Base-by-base conservation (phyloP, 164 flowering plant genomes). In the Kalanchoe fedtschenkoi region DNA sequence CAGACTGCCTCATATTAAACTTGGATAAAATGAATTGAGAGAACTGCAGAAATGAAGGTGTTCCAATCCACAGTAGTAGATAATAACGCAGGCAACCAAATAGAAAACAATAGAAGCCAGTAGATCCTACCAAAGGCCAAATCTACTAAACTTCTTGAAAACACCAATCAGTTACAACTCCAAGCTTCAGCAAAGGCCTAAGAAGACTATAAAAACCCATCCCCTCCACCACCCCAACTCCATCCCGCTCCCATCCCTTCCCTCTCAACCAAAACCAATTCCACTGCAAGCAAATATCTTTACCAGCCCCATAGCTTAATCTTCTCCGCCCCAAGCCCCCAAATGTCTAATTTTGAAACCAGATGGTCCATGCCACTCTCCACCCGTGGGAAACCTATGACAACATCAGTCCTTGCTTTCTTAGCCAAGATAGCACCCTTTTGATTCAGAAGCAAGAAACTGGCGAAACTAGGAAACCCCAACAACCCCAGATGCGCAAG, bases 1-100 rank as follows among this genome's bases (percentile, higher is more conserved):
- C 62, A 55, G 87, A 78, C 19, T 82, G 81, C 79, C 87, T 88
- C 95, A 85, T 88, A 61, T 69, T 62, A 56, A 56, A 47, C 54
- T 22, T 14, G 17, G 17, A 42, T 19, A 11, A 42, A 17, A 42
- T 14, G 2, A 42, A 42, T 15, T 11, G 46, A 17, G 6, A 42
- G 5, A 11, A 11, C 14, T 14, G 21, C 2, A 42, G 39, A 37
- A 37, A 37, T 4, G 39, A 37, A 37, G 39, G 39, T 2, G 39
- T 37, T 67, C 43, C 58, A 33, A 44, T 32, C 34, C 21, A 42
- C n/a, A n/a, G n/a, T n/a, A n/a, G n/a, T n/a, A n/a, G n/a, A n/a
- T n/a, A n/a, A n/a, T n/a, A n/a, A n/a, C n/a, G n/a, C n/a, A n/a
- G n/a, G 29, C 35, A 37, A 62, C 28, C 22, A 59, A 62, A 58